These are phyloP conservation scores for Plantago coronopus DNA, from an alignment of 305 asterid genomes.

Conservation along the genomic window DNA sequence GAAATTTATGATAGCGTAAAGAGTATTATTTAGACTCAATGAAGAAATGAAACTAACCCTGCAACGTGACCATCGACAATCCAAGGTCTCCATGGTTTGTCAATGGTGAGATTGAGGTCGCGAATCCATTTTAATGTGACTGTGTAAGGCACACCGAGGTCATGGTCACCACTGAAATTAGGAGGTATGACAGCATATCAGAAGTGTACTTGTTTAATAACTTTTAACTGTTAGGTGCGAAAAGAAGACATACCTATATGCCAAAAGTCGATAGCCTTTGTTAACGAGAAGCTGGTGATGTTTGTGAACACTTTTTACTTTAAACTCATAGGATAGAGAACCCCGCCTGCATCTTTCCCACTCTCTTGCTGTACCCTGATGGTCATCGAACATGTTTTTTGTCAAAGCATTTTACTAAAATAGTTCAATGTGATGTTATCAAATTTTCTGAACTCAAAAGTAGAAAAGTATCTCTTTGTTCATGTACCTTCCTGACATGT, in stretches of 20 bases:
- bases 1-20: background rate
- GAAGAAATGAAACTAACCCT: constrained; percentile 30
- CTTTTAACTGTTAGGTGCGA: background rate
- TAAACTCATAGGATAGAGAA: constrained; percentile 13
- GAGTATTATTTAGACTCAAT: background rate
- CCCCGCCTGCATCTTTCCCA: constrained; percentile 47
- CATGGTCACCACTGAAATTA: constrained; percentile 54
- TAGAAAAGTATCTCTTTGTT: background rate
- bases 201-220: background rate
- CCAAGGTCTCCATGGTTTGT: constrained; percentile 50
- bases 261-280: constrained; percentile 35
- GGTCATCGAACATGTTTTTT: constrained; percentile 8
- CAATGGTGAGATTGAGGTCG: constrained; percentile 36
- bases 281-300: constrained; percentile 37
- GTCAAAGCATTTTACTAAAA: background rate
- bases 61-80: constrained; percentile 40
- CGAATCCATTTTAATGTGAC: constrained; percentile 47
- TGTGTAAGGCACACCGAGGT: constrained; percentile 36
- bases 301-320: constrained; percentile 23
- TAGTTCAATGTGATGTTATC: background rate
- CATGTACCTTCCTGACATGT: constrained; percentile 36
- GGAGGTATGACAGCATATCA: background rate
- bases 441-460: background rate
- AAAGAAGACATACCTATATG: constrained; percentile 34
- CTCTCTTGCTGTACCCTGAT: constrained; percentile 38